Evolutionary conservation across 371 early-diverging fungal species (phyloP), one percentile per base, ranked within the genome.

Genomic region (Lichtheimia corymbifera): DNA sequence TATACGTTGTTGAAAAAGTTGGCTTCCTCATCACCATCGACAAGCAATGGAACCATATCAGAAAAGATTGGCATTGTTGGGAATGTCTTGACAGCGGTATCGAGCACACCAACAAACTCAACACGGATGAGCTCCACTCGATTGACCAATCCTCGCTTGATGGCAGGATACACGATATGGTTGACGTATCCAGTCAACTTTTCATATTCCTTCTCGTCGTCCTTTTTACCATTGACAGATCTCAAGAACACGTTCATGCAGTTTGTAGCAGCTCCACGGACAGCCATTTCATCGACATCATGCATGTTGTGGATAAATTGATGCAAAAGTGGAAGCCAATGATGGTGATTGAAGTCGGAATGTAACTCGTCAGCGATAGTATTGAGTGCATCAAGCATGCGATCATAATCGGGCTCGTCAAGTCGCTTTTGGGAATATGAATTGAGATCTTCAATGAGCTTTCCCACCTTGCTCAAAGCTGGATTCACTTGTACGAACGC

Each of bases 301-400:
- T 90, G 90, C 65, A 94, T 83, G 61, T 77, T 88, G 68, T 82
- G 89, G 15, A 93, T 59, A 58, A 95, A 79, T 67, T 95, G 95
- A 68, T 94, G 86, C n/a, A 98, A 74, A 11, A 98, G 62, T 6
- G 99, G 97, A 0, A 91, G 72, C 97, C 98, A 97, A 60, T 94
- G 92, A 20, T 77, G 74, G 22, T 85, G 71, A 41, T 79, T 80
- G 12, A 95, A 78, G 4, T 73, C 63, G 25, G 62, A 53, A 71
- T 89, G 87, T 17, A 88, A 70, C 11, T 84, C 78, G 56, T 90
- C 86, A 45, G 88, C 87, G 58, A 97, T 77, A 18, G 73, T 61
- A 47, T 81, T 85, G 63, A 94, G 90, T 0, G 94, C 93, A 42
- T 79, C 86, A 58, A 97, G 82, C 17, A 94, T 83, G 15, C 78